Base-by-base conservation (phyloP, 164 flowering plant genomes). In the Taxillus chinensis region DNA sequence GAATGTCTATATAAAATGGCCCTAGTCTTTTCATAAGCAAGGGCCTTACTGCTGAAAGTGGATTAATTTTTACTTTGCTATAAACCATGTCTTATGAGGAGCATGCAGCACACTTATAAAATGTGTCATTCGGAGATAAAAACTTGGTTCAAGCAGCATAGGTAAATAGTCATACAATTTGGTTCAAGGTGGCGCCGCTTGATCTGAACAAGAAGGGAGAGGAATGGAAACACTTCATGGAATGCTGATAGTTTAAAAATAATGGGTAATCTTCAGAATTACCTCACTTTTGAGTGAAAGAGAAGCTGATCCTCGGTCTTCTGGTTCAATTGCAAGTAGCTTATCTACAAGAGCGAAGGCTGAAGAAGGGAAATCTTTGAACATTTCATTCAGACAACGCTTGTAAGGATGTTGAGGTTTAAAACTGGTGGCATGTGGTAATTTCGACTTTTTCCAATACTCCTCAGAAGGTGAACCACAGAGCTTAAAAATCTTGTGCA, bases 391-490 rank as follows among this genome's bases (percentile, higher is more conserved):
- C 14, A 57, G 4, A 38, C 59, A 57, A 38, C 41, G 59, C 16
- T 38, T 57, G 59, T 57, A 57, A 38, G 41, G 59, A 4, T 57
- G 41, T 57, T 38, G 74, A 7, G 78, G 78, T 70, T 72, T 82
- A 70, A 82, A 80, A 58, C 80, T 66, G 55, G 80, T 77, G 59
- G 83, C 85, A 74, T 79, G 76, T 9, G 89, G 89, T 72, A 84
- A 65, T 69, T 76, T 84, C 58, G 82, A 77, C 57, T 64, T 82
- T 64, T 74, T 82, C 85, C 85, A 84, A 60, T 77, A 84, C 46
- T 79, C 85, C 62, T 84, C 85, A n/a, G 89, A 73, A 64, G 86
- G 83, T 41, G 89, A 84, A 63, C 89, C 89, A 61, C 89, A 84
- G 16, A 84, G 78, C 74, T 82, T 84, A 77, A 72, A 82, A 58